A percentile compares a stretch with the other conserved stretches of the same genome.
Conservation (phyloP, 352 stramenopile species). For the Plasmopara muralis region DNA sequence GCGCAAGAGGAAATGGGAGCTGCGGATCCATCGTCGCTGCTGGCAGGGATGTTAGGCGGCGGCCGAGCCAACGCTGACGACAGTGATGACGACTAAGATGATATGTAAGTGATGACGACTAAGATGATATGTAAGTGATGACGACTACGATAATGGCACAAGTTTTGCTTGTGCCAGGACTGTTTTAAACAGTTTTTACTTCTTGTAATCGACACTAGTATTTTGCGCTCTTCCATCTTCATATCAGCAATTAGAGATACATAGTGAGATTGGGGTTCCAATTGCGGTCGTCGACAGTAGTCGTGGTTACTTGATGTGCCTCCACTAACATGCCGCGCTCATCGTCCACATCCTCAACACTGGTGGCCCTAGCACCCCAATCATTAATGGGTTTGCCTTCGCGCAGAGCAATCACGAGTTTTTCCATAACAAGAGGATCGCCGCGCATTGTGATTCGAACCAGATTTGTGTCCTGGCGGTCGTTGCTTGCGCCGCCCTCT, state of each 20-base stretch:
- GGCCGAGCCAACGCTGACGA: constrained; percentile 48
- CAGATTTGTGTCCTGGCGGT: constrained; percentile 42
- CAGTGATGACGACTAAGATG: constrained; percentile 60
- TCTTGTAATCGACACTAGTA: too few species aligned
- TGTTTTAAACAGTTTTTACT: too few species aligned
- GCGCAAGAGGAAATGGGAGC: constrained; percentile 78
- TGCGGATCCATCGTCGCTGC: constrained; percentile 55
- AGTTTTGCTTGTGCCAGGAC: too few species aligned
- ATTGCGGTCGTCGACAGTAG: constrained; percentile 47
- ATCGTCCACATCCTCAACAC: constrained; percentile 39
- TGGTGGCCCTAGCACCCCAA: constrained; percentile 47
- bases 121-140: not conserved
- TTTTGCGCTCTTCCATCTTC: too few species aligned
- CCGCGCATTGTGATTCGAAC: constrained; percentile 59
- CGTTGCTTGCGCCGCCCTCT: constrained; percentile 58
- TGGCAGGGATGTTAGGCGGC: constrained; percentile 71
- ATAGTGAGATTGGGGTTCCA: constrained; percentile 78
- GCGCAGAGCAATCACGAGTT: constrained; percentile 39
- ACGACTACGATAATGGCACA: too few species aligned
- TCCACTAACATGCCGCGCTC: constrained; percentile 29
- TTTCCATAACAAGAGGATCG: constrained; percentile 30
- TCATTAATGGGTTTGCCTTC: constrained; percentile 53
- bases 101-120: not conserved
- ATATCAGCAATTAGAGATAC: constrained; percentile 38
- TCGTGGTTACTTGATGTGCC: constrained; percentile 63